Evolutionary conservation across 345 rosid species (phyloP).

Genomic region (Brassica juncea): DNA sequence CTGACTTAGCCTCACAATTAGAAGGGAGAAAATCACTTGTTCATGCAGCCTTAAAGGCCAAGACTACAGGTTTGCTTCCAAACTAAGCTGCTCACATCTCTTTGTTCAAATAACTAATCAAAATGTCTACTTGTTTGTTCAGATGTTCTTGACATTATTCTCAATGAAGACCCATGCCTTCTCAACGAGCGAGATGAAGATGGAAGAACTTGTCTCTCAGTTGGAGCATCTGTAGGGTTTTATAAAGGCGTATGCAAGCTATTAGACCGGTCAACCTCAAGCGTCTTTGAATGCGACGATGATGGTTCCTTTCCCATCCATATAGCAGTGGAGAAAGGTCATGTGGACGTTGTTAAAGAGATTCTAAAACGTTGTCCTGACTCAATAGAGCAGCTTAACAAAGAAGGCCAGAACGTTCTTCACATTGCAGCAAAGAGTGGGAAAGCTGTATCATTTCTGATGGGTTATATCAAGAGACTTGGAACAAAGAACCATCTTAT

Average conservation of each 20-base stretch:
- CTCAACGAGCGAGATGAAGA: constrained; percentile 6
- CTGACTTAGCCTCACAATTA: not conserved
- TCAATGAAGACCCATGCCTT: not conserved
- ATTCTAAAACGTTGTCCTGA: constrained; percentile 5
- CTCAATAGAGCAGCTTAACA: constrained; percentile 3
- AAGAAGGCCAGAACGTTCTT: constrained; percentile 12
- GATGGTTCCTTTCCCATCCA: constrained; percentile 30
- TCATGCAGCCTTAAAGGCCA: not conserved
- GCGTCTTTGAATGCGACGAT: not conserved
- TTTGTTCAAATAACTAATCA: not conserved
- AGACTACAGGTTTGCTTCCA: constrained; percentile 8
- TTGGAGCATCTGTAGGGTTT: constrained; percentile 15
- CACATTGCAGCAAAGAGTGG: constrained; percentile 19
- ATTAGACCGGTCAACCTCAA: not conserved
- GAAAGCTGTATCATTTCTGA: not conserved
- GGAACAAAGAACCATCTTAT: not conserved
- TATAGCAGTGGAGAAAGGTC: not conserved
- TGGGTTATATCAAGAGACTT: not conserved
- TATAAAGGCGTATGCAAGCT: constrained; percentile 12
- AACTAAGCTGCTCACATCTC: not conserved
- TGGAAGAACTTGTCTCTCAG: constrained; percentile 20
- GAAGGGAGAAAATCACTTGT: constrained; percentile 17
- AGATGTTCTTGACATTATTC: not conserved
- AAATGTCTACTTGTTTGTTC: not conserved
- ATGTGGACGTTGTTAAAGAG: not conserved